Evolutionary conservation across 768 basidiomycete genomes (phyloP).

Genomic region (Floccularia luteovirens): DNA sequence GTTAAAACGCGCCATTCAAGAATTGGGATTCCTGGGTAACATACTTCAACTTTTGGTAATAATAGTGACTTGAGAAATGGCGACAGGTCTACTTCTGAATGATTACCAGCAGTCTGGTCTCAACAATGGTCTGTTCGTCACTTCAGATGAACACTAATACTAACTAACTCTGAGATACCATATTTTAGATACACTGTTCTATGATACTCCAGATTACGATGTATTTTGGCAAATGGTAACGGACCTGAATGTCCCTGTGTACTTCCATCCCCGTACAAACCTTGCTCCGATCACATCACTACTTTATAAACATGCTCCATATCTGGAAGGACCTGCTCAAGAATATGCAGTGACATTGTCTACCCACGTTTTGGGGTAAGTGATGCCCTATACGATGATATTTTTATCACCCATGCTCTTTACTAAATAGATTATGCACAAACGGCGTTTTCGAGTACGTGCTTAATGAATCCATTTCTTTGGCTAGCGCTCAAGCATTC

Average conservation of each 20-base stretch:
- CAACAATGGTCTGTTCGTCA: constrained; percentile 19
- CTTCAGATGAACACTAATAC: not conserved
- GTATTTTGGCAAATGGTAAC: constrained; percentile 28
- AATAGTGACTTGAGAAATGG: not conserved
- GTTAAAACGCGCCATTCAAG: constrained; percentile 25
- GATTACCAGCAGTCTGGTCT: constrained; percentile 35
- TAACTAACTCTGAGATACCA: too few relatives aligned
- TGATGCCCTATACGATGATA: not conserved
- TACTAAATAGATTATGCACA: constrained; percentile 17
- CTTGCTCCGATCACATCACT: constrained; percentile 16
- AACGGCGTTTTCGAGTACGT: constrained; percentile 32
- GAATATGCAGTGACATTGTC: constrained; percentile 30
- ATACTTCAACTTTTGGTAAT: not conserved
- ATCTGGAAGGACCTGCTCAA: constrained; percentile 22
- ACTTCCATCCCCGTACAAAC: constrained; percentile 27
- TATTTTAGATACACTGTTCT: too few relatives aligned
- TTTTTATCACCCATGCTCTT: not conserved
- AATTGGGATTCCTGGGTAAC: constrained; percentile 31
- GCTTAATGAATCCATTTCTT: not conserved
- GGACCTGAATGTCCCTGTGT: constrained; percentile 29
- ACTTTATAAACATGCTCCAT: constrained; percentile 24
- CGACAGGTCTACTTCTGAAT: constrained; percentile 29
- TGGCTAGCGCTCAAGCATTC: not conserved
- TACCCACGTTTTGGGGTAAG: constrained; percentile 29
- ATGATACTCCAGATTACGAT: constrained; percentile 30